Base-by-base conservation (phyloP, 768 basidiomycete species). In the Amanita brunnescens region DNA sequence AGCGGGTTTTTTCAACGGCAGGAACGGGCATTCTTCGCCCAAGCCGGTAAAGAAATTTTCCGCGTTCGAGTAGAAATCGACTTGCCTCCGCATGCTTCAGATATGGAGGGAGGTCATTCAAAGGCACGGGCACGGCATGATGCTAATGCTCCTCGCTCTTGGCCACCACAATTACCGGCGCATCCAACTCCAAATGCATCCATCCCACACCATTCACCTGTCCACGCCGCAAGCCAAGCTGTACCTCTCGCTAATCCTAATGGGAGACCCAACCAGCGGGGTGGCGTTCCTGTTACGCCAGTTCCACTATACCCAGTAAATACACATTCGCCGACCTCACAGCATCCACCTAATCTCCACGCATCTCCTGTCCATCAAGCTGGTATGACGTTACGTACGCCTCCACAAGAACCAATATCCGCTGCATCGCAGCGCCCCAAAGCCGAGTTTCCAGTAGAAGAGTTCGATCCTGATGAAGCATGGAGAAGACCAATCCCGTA, bases 21-120 rank as follows among this genome's bases (percentile, higher is more conserved):
- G 63, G 87, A 90, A 58, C 83, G 86, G 50, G 83, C 82, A 6
- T 90, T 87, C 65, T 90, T 90, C 56, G 85, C 85, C 1, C 80
- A 85, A 58, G 83, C 83, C 0, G 87, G 85, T 20, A 82, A 78
- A 54, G 86, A 87, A 64, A 85, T 88, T 57, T 79, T 88, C 37
- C 80, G 85, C 23, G 81, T 86, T 24, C 76, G 82, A 21, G 76
- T 87, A 35, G 85, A 87, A 61, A 73, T 86, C 49, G 85, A 86
- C 64, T 63, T 82, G 14, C 67, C 67, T 34, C 59, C 57, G 49
- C 69, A 67, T 55, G 67, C 62, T 35, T 55, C 57, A 14, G 67
- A 70, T 35, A 33, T 61, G 5, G 70, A 69, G 49, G 58, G 41
- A 39, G 54, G 35, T 43, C 56, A 57, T 30, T 44, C 50, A 32